Evolutionary conservation across 805 yeast species (phyloP).

Genomic region (Wickerhamomyces bovis): DNA sequence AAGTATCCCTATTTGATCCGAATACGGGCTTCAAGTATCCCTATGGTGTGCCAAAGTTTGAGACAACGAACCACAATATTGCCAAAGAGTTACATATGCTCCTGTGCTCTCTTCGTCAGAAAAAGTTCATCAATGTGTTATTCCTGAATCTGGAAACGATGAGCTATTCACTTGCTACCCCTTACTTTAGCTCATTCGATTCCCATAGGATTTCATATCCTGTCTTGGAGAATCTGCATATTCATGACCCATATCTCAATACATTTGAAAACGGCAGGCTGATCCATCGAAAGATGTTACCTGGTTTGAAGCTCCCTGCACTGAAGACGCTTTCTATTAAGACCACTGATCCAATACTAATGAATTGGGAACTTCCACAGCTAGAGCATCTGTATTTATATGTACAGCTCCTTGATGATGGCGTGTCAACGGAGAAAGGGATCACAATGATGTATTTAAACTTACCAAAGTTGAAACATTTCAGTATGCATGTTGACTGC

Average conservation of each 20-base stretch:
- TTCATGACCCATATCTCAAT: neutral
- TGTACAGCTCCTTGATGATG: neutral
- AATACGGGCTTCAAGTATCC: neutral
- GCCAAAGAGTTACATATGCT: neutral
- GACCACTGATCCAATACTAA: neutral
- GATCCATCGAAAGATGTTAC: too few species aligned
- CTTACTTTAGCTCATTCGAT: neutral
- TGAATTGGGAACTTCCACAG: neutral
- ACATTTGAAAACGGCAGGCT: too few species aligned
- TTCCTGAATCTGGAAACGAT: neutral
- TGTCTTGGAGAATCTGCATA: neutral
- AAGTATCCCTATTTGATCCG: neutral
- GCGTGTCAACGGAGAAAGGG: too few species aligned
- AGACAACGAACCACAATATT: neutral
- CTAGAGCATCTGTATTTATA: neutral
- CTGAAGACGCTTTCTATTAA: neutral
- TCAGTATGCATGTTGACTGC: neutral
- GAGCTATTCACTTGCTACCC: neutral
- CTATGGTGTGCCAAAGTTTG: neutral
- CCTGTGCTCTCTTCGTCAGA: neutral
- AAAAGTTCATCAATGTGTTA: neutral
- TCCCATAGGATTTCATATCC: neutral
- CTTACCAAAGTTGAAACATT: neutral
- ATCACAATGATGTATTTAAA: neutral
- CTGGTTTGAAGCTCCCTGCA: neutral